Base-by-base conservation (phyloP, 345 rosid species). In the Kernera saxatilis region DNA sequence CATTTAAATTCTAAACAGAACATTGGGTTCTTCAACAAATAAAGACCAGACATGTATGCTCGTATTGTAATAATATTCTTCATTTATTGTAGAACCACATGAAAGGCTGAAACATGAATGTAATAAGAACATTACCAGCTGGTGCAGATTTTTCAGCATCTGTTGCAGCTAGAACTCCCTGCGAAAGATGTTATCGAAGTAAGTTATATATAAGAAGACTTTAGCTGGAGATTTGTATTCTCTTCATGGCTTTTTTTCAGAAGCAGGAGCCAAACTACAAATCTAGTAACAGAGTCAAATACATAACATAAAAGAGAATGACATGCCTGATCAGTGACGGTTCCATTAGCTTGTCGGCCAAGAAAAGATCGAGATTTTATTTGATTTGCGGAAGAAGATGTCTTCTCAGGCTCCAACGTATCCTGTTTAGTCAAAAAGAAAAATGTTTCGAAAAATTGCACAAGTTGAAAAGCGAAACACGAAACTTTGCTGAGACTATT, bases 261-360 rank as follows among this genome's bases (percentile, higher is more conserved):
- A 30, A 51, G 50, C 40, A 51, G 54, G 44, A 41, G 56, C 35
- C 22, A 8, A 67, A 49, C 46, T 37, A 29, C 17, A 52, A 53
- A 35, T 13, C 17, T 27, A 27, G 23, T 60, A 26, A 36, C 32
- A 55, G 50, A 25, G 30, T 56, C 29, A 37, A 13, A 30, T 11
- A 36, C 4, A 29, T 56, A 13, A 19, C 45, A 68, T 48, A 62
- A 3, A 48, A 50, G n/a, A n/a, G n/a, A 35, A 51, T 50, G 45
- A 6, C 87, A 71, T 75, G 81, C 98, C 97, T 88, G 96, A 76
- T 93, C 98, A 48, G 93, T 58, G 59, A 89, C 53, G 17, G 81
- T 81, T 70, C 96, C 98, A 82, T 87, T 91, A 45, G 75, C 82
- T 78, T 84, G 92, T 74, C 94, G 84, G 48, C 89, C 87, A 74